These are phyloP conservation scores for Wickerhamiella lipophila DNA, from an alignment of 805 yeast genomes.

Conservation along the genomic window DNA sequence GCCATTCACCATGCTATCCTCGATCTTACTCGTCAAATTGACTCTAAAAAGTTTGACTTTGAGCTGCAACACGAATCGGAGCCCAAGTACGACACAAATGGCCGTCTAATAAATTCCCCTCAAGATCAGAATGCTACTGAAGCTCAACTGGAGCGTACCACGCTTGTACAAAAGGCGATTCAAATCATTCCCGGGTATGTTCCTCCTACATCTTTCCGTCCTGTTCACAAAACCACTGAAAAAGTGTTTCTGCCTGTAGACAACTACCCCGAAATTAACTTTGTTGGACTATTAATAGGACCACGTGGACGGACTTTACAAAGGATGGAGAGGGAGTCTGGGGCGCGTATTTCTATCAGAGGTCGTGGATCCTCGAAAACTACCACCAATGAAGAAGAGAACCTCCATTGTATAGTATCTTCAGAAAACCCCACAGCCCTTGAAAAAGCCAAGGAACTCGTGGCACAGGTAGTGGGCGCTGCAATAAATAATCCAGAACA, in stretches of 20 bases:
- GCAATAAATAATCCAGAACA: conserved; percentile 88
- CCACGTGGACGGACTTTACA: conserved; percentile 90
- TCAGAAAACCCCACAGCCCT: conserved; percentile 37
- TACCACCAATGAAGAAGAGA: conserved; percentile 39
- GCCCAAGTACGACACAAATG: conserved; percentile 73
- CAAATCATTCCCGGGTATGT: conserved; percentile 58
- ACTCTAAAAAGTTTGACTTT: neutral
- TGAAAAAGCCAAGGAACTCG: conserved; percentile 56
- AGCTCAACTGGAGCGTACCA: conserved; percentile 68
- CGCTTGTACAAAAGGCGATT: conserved; percentile 62
- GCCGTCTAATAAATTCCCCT: conserved; percentile 38
- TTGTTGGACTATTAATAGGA: conserved; percentile 80
- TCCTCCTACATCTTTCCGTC: conserved; percentile 67
- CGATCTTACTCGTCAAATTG: conserved; percentile 55
- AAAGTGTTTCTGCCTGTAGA: conserved; percentile 75
- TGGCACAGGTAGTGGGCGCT: conserved; percentile 63
- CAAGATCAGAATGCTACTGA: neutral
- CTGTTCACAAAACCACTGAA: conserved; percentile 61
- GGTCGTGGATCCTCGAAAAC: conserved; percentile 52
- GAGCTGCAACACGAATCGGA: conserved; percentile 27
- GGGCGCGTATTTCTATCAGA: conserved; percentile 80
- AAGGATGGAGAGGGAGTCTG: conserved; percentile 67
- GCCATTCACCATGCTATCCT: conserved; percentile 55
- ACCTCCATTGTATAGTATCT: conserved; percentile 74
- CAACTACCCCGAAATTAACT: conserved; percentile 84